phyloP scores from a whole-genome alignment of 2,329 filamentous ascomycete genomes.

The Fusarium sp. region DNA sequence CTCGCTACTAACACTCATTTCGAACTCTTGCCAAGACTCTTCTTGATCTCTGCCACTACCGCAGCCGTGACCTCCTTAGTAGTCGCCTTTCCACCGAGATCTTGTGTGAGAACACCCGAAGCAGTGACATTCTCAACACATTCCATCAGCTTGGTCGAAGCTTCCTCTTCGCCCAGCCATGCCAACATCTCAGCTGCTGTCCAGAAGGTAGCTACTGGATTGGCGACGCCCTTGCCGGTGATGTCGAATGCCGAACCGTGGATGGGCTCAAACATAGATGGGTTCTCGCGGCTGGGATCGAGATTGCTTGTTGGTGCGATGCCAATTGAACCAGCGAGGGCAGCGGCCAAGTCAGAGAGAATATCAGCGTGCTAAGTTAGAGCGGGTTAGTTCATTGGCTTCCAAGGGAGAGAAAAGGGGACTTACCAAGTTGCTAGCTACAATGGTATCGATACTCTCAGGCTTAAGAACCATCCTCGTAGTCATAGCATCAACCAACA shows the following conservation, averaged over 20 bases:
- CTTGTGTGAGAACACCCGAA: constrained; percentile 60
- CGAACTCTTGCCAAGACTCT: constrained; percentile 18
- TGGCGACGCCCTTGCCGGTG: constrained; percentile 64
- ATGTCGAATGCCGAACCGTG: constrained; percentile 69
- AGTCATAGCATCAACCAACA: constrained; percentile 74
- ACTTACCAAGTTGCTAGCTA: constrained; percentile 65
- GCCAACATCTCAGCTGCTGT: constrained; percentile 65
- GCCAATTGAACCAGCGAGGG: constrained; percentile 74
- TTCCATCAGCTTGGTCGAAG: constrained; percentile 58
- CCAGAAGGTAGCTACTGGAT: constrained; percentile 68
- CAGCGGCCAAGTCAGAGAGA: constrained; percentile 75
- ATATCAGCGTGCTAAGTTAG: constrained; percentile 64
- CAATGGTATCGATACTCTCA: constrained; percentile 68
- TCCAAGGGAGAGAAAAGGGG: rapidly evolving
- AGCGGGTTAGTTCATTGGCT: neutral
- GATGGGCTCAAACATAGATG: constrained; percentile 70
- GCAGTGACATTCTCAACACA: constrained; percentile 63
- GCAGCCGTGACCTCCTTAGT: constrained; percentile 50
- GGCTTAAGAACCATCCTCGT: constrained; percentile 70
- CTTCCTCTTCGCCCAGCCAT: constrained; percentile 65
- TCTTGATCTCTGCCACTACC: constrained; percentile 40
- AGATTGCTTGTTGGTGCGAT: constrained; percentile 77
- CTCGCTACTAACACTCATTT: neutral
- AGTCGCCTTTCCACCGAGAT: constrained; percentile 59
- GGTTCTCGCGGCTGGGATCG: constrained; percentile 64